Base-by-base conservation (phyloP, 2,329 filamentous ascomycete genomes). In the Claviceps fusiformis region DNA sequence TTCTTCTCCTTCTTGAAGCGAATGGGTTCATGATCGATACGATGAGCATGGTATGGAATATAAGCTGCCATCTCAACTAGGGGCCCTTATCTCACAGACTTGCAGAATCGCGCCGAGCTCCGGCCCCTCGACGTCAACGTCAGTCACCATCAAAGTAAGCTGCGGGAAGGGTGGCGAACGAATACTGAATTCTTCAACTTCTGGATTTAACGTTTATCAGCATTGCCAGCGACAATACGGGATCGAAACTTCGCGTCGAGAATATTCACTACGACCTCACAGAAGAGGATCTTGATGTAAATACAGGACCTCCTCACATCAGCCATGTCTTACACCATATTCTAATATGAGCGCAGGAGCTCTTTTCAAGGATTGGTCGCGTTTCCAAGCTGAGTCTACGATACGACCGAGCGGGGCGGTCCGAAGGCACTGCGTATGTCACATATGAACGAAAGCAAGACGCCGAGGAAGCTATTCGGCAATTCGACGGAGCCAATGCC, bases 1-100 rank as follows among this genome's bases (percentile, higher is more conserved):
- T 33, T 33, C 8, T 33, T 33, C 5, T 31, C 19, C 15, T 17
- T 13, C 8, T 31, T 15, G 29, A 59, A 89, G 89, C 66, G 90
- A 95, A 76, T 96, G 91, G 91, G 89, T 95, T 62, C 91, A 96
- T 69, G 89, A 95, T 73, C 87, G 84, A 67, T 95, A 83, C 68
- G 87, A 93, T 69, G 87, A 89, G 65, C 80, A 85, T 68, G 78
- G 84, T 79, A 73, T 64, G 66, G 54, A 47, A 47, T 47, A 29
- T 45, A 24, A 39, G n/a, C 31, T 24, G 45, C 10, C 27, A 49
- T 31, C 31, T 35, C 52, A 41, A 5, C 39, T 52, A 29, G 31
- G 29, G 27, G 43, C 47, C 37, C 54, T n/a, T 43, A 46, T 53
- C 61, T 67, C 55, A 69, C 54, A 57, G 60, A 52, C 43, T 57